Base-by-base conservation (phyloP, 495 filamentous ascomycete species). In the Cairneyella variabilis region DNA sequence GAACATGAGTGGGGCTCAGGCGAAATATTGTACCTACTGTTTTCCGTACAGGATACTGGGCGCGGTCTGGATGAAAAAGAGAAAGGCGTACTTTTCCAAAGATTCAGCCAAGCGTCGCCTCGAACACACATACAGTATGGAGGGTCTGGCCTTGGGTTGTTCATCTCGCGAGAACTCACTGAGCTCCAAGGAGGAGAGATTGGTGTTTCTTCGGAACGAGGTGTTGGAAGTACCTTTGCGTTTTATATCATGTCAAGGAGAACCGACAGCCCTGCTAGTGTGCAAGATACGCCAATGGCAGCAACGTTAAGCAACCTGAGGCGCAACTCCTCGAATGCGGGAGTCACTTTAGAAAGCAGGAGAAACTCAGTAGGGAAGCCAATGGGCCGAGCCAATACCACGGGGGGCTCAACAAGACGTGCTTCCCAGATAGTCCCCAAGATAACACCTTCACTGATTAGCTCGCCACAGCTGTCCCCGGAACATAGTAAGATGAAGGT, bases 141-240 rank as follows among this genome's bases (percentile, higher is more conserved):
- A 17, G 90, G 90, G 3, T 90, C 83, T 4, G 90, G 90, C 0
- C 75, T 95, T 2, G 90, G 90, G 0, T 73, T 95, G 3, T 95
- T 91, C 69, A 91, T 95, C 49, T 89, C 83, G 25, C 73, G 86
- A 32, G 81, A 84, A 48, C 70, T 95, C 7, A 88, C 85, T 17
- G 88, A 92, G 58, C 64, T 93, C 11, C 88, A 93, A 60, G 89
- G 89, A 18, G 90, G 90, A 5, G 86, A 90, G 53, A 91, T 95
- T 51, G 89, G 88, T 1, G 88, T 93, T 1, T 75, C 79, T 16
- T 89, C 86, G 2, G 75, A 82, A 58, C 73, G 83, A 47, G 87
- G 84, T 7, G 66, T 82, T 36, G 90, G 90, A 16, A 90, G 85
- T 63, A 91, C 86, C 0, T 95, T 95, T 69, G 86, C 85, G 12